Conservation (phyloP, 805 yeast genomes). For the Starmerella ratchasimensis region DNA sequence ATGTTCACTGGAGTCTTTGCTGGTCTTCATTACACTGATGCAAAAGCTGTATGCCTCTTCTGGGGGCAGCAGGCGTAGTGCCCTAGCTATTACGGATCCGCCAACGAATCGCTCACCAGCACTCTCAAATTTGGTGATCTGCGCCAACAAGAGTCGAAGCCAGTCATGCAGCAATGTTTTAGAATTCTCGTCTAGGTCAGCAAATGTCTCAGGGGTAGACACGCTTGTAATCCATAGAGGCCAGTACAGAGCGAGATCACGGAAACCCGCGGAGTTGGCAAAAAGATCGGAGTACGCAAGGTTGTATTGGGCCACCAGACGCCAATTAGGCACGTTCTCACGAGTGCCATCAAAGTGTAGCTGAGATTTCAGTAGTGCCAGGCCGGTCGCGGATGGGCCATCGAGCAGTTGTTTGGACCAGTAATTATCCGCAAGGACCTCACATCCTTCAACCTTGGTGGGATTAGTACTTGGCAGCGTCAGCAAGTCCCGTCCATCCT, state of each 20-base stretch:
- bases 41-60: slow-evolving; percentile 45
- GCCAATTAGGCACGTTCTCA: slow-evolving; percentile 3
- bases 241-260: slow-evolving; percentile 28
- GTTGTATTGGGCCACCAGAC: not conserved
- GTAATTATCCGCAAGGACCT: slow-evolving; percentile 10
- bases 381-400: slow-evolving; percentile 25
- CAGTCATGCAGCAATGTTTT: slow-evolving; percentile 25
- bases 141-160: slow-evolving; percentile 31
- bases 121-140: slow-evolving; percentile 26
- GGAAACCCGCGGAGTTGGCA: slow-evolving; percentile 21
- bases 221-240: slow-evolving; percentile 20
- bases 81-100: slow-evolving; percentile 49
- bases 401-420: slow-evolving; percentile 13
- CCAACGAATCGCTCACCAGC: slow-evolving; percentile 25
- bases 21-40: slow-evolving; percentile 39
- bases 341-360: slow-evolving; percentile 21
- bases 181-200: slow-evolving; percentile 4
- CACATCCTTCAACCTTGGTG: slow-evolving; percentile 9
- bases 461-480: not conserved
- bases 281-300: not conserved
- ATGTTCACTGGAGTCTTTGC: slow-evolving; percentile 48
- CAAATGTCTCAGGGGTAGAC: not conserved
- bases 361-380: slow-evolving; percentile 25
- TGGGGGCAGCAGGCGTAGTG: slow-evolving; percentile 48
- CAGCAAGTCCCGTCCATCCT: not conserved